These are phyloP conservation scores for Arthrinium phaeospermum DNA, from an alignment of 2,329 filamentous ascomycete genomes.

Conservation along the genomic window DNA sequence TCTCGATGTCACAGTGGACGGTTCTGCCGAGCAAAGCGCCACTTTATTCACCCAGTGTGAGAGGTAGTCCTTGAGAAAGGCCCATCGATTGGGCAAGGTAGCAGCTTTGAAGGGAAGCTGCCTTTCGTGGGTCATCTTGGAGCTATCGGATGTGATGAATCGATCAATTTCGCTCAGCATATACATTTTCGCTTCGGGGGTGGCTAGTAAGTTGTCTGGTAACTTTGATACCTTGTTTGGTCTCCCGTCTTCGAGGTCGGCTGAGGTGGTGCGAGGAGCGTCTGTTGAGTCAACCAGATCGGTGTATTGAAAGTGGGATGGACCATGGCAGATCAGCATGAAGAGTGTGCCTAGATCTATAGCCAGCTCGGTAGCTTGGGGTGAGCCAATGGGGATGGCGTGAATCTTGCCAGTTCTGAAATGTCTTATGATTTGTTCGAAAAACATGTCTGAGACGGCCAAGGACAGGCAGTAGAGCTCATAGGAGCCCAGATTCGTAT, in stretches of 20 bases:
- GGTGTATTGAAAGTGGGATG: not conserved
- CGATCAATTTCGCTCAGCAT: not conserved
- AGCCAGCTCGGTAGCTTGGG: not conserved
- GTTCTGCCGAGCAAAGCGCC: not conserved
- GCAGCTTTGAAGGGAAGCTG: not conserved
- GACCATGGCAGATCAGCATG: not conserved
- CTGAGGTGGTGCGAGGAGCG: not conserved
- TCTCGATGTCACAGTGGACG: not conserved
- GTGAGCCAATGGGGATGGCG: not conserved
- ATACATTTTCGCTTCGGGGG: not conserved
- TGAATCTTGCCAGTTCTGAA: not conserved
- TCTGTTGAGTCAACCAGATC: not conserved
- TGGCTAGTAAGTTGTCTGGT: not conserved
- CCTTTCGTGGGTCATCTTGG: not conserved
- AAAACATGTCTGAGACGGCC: not conserved
- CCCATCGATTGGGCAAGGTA: not conserved
- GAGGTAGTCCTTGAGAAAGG: not conserved
- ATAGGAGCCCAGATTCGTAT: not conserved
- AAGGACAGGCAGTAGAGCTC: not conserved
- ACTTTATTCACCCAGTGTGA: not conserved
- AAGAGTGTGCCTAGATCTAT: not conserved
- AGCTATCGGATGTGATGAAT: not conserved
- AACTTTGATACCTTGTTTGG: no score
- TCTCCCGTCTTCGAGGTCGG: not conserved
- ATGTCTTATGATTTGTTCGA: not conserved